A percentile compares a stretch with the other conserved stretches of the same genome.
These are phyloP conservation scores for Tylopilus intermedius DNA, from an alignment of 768 basidiomycete genomes.

Conservation along the genomic window DNA sequence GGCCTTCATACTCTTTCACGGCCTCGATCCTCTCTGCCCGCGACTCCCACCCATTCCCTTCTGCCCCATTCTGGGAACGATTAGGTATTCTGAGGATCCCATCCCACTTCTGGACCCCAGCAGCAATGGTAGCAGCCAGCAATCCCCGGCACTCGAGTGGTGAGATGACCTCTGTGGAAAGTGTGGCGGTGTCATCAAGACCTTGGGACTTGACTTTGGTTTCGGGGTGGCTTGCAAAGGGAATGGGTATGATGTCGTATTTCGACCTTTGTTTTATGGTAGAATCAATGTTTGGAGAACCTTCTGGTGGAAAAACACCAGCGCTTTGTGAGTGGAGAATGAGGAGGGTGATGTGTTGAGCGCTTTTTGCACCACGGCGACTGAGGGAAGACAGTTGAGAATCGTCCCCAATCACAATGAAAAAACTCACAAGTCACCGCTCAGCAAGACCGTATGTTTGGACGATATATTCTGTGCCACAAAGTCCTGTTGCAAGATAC, in stretches of 20 bases:
- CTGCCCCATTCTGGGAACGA: slow-evolving; percentile 10
- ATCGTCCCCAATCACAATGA: background rate
- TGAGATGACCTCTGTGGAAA: slow-evolving; percentile 39
- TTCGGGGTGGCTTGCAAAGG: slow-evolving; percentile 12
- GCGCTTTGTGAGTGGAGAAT: slow-evolving; percentile 16
- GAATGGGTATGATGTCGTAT: slow-evolving; percentile 11
- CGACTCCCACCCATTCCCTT: slow-evolving; percentile 26
- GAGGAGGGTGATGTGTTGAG: slow-evolving; percentile 13
- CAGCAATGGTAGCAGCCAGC: slow-evolving; percentile 34
- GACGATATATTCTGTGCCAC: slow-evolving; percentile 42
- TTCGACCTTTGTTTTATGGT: slow-evolving; percentile 11
- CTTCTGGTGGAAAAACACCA: slow-evolving; percentile 14
- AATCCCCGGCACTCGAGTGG: slow-evolving; percentile 43
- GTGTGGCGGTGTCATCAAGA: slow-evolving; percentile 13
- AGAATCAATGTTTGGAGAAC: slow-evolving; percentile 12
- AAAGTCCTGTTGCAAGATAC: slow-evolving; percentile 38
- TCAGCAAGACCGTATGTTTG: slow-evolving; percentile 46
- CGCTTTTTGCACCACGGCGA: slow-evolving; percentile 38
- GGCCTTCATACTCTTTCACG: slow-evolving; percentile 29
- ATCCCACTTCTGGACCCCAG: slow-evolving; percentile 39
- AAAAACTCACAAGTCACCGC: slow-evolving; percentile 54
- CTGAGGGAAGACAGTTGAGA: slow-evolving; percentile 21
- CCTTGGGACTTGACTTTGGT: slow-evolving; percentile 8
- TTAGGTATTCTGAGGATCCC: slow-evolving; percentile 50
- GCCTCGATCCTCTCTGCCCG: slow-evolving; percentile 22